Percentiles rank a stretch among this genome's conserved stretches.
phyloP scores from a whole-genome alignment of 352 stramenopile genomes.

The Globisporangium radiosum region DNA sequence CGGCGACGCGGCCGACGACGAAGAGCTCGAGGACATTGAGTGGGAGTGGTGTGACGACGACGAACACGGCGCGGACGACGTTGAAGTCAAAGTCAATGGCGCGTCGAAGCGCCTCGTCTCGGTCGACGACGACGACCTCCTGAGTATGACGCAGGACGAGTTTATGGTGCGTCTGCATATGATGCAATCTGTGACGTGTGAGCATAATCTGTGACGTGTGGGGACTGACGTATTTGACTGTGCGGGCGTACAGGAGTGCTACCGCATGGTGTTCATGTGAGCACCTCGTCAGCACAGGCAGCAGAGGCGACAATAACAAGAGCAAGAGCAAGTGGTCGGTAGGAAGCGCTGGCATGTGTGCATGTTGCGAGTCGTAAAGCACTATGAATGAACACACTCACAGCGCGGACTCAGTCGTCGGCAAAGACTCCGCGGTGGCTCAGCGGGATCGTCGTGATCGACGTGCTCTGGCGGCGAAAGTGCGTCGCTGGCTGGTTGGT shows the following conservation, averaged over 20 bases:
- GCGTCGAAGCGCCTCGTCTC: constrained; percentile 48
- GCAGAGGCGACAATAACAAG: too few relatives aligned
- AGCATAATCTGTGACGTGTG: not conserved
- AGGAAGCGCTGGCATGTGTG: too few relatives aligned
- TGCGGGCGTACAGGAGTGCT: constrained; percentile 42
- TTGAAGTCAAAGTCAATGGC: constrained; percentile 67
- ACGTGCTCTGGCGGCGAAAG: constrained; percentile 40
- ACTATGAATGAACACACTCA: too few relatives aligned
- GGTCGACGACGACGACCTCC: constrained; percentile 74
- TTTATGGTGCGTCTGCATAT: constrained; percentile 53
- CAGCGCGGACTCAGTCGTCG: constrained; percentile 25
- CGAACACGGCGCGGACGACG: constrained; percentile 25
- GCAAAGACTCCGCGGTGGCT: constrained; percentile 58
- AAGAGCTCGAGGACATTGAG: constrained; percentile 75
- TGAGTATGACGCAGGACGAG: constrained; percentile 80
- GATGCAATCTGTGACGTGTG: not conserved
- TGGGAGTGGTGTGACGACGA: constrained; percentile 83
- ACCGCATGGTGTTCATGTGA: constrained; percentile 47
- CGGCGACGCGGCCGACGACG: constrained; percentile 55
- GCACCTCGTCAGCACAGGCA: not conserved
- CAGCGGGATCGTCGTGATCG: constrained; percentile 48
- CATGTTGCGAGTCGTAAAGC: too few relatives aligned
- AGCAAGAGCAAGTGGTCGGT: too few relatives aligned
- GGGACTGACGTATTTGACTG: constrained; percentile 2
- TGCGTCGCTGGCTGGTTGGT: constrained; percentile 8